Conservation (phyloP, 1,284 basidiomycete species). For the Cutaneotrichosporon mucoides region DNA sequence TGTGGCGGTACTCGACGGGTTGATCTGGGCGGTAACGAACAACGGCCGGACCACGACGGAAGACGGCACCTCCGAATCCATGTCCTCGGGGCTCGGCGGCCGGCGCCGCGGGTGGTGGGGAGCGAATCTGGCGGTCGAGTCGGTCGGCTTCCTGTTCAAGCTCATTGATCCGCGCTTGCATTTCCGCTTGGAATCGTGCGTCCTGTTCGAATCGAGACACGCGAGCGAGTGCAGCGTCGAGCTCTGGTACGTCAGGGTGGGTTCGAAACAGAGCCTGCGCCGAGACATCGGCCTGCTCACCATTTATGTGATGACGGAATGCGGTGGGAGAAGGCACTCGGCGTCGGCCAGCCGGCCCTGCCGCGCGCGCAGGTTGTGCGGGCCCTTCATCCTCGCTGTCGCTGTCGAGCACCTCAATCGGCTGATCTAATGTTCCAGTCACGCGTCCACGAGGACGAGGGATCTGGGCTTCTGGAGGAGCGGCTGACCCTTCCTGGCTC, state of each 20-base stretch:
- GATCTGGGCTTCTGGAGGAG: too few species aligned
- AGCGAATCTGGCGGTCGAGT: background rate
- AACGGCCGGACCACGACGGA: constrained; percentile 20
- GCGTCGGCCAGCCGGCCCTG: background rate
- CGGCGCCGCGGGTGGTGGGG: too few species aligned
- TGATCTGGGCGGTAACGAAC: constrained; percentile 17
- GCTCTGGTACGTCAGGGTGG: background rate
- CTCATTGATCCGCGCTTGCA: background rate
- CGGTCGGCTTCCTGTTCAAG: background rate
- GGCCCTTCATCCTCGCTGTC: background rate
- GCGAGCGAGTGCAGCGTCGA: background rate
- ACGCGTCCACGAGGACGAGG: too few species aligned
- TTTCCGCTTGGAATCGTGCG: background rate
- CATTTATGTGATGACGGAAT: background rate
- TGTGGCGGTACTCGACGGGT: background rate
- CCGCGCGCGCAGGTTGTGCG: background rate
- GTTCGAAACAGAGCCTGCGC: background rate
- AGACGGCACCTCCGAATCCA: too few species aligned
- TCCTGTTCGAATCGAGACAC: background rate
- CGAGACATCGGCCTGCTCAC: background rate
- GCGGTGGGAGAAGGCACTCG: background rate
- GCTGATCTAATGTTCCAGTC: too few species aligned
- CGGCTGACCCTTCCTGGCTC: too few species aligned
- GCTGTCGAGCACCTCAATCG: background rate
- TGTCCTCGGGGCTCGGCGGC: too few species aligned